Conservation (phyloP, 75 land plant species). For the Sequoiadendron giganteum region DNA sequence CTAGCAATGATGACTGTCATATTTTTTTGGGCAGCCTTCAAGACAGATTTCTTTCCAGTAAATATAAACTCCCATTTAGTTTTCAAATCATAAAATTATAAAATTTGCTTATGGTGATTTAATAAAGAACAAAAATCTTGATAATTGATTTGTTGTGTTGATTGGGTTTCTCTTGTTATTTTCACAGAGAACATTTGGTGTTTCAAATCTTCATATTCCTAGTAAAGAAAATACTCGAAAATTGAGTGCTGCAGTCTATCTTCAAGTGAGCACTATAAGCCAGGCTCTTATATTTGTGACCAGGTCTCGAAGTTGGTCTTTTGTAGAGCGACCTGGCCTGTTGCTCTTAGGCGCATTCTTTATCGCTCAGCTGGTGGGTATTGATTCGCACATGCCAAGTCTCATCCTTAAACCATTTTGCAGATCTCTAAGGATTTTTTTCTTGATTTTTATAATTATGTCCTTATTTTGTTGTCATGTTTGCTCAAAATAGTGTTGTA, state of each 20-base stretch:
- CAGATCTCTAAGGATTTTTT: not conserved
- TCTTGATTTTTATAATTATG: not conserved
- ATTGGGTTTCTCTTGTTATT: not conserved
- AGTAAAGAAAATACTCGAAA: conserved; percentile 14
- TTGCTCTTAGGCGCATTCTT: conserved; percentile 55
- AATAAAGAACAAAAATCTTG: not conserved
- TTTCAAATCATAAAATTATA: not conserved
- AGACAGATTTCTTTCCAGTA: conserved; percentile 48
- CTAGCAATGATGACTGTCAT: conserved; percentile 53
- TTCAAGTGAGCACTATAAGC: conserved; percentile 83
- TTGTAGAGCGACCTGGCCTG: conserved; percentile 61
- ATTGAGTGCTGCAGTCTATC: conserved; percentile 25
- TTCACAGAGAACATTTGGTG: conserved; percentile 8
- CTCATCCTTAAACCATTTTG: not conserved
- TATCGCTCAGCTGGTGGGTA: conserved; percentile 66
- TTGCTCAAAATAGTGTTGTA: not conserved
- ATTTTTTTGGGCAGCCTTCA: conserved; percentile 48
- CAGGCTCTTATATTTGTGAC: conserved; percentile 86
- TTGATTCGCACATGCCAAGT: not conserved
- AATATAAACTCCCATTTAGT: not conserved
- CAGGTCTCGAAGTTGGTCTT: conserved; percentile 74
- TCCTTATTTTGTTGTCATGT: not conserved
- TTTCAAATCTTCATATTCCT: conserved; percentile 9
- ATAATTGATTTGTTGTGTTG: not conserved
- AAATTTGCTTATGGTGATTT: not conserved